These are phyloP conservation scores for Vitis hybrid DNA, from an alignment of 177 flowering plant species.

Conservation along the genomic window DNA sequence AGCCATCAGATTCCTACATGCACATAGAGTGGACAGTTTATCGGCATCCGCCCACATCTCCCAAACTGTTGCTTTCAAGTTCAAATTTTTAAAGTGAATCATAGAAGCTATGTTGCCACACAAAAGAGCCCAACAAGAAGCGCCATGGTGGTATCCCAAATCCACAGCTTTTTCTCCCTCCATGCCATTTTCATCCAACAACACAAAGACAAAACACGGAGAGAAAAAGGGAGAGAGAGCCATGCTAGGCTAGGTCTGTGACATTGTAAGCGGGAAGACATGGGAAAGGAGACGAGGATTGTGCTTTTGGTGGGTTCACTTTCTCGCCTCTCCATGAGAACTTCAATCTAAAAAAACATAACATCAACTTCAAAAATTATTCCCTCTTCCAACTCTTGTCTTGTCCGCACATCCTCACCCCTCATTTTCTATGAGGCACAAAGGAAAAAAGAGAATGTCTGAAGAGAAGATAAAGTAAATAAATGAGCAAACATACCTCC, in stretches of 20 bases:
- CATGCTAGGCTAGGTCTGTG: background rate
- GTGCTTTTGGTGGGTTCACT: slow-evolving; percentile 19
- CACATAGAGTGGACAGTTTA: background rate
- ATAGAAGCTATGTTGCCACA: slow-evolving; percentile 2
- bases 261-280: background rate
- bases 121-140: slow-evolving; percentile 9
- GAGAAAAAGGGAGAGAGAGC: slow-evolving; percentile 7
- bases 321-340: slow-evolving; percentile 23
- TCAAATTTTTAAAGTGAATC: slow-evolving; percentile 2
- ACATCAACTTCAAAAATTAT: slow-evolving; percentile 18
- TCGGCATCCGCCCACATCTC: background rate
- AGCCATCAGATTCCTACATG: background rate
- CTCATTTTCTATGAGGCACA: slow-evolving; percentile 1
- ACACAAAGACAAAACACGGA: slow-evolving; percentile 23
- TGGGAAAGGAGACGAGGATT: slow-evolving; percentile 9
- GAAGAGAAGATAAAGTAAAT: background rate
- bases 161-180: slow-evolving; percentile 4
- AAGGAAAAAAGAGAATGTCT: slow-evolving; percentile 25
- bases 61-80: background rate
- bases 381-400: slow-evolving; percentile 11
- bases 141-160: slow-evolving; percentile 9
- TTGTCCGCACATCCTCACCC: slow-evolving; percentile 3
- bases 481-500: background rate
- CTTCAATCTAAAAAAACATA: slow-evolving; percentile 14
- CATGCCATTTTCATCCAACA: slow-evolving; percentile 31